Evolutionary conservation across 1,139 yeast genomes (phyloP), one percentile per base, ranked within the genome.

Genomic region (Lodderomyces theae): DNA sequence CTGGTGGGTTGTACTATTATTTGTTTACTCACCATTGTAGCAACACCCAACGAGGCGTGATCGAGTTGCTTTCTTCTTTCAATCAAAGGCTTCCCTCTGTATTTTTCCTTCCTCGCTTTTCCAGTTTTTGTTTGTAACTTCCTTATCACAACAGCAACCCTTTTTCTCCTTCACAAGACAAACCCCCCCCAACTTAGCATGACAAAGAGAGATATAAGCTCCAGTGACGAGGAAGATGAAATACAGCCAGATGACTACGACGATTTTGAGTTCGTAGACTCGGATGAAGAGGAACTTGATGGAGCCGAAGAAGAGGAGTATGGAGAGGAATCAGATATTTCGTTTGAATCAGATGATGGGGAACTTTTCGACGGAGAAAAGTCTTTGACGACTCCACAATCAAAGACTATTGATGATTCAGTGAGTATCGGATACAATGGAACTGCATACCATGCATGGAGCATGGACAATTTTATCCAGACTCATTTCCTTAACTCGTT

Each of bases 291-390:
- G 16, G 66, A 66, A n/a, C n/a, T n/a, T n/a, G n/a, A n/a, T n/a
- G n/a, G n/a, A n/a, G n/a, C n/a, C 16, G 31, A 35, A 25, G 66
- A 25, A 25, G 66, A 66, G 35, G 57, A 77, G 12, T 47, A 53
- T 34, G 53, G 57, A 18, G 58, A 54, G 23, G 62, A 61, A 46
- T 37, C 39, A 3, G 22, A 29, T 23, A 22, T 28, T 3, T 37
- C 39, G 12, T 37, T 37, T 30, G 39, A 37, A 16, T 37, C 39
- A 22, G 30, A 37, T 16, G 28, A 11, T 19, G 33, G 28, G 23
- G 41, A 32, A 16, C 23, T 37, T 8, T 37, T 37, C 22, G 39
- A 37, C 28, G 17, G 18, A 7, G 29, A 26, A n/a, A 24, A 25
- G 21, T 15, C 39, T 11, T 21, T 18, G n/a, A 16, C 42, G 8